Conservation (phyloP, 805 yeast species). For the Kregervanrija pseudodelftensis region DNA sequence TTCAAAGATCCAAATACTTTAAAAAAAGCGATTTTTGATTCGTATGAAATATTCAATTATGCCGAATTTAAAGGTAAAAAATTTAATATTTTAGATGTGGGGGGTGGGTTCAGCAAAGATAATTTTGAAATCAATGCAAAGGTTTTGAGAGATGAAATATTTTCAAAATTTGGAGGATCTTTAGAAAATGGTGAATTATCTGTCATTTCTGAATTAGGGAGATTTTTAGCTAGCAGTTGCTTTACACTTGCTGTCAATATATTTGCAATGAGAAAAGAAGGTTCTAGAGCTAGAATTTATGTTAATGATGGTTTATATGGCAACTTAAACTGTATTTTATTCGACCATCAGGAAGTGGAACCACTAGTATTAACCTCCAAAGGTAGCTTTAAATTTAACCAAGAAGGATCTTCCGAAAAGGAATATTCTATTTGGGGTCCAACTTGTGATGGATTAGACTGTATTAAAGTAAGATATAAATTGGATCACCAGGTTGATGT, state of each 20-base stretch:
- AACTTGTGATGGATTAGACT: conserved; percentile 94
- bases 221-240: conserved; percentile 79
- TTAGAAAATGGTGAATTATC: conserved; percentile 24
- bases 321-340: conserved; percentile 86
- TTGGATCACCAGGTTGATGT: conserved; percentile 58
- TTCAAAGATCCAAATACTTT: conserved; percentile 67
- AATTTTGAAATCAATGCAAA: conserved; percentile 51
- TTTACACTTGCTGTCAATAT: conserved; percentile 80
- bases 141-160: conserved; percentile 50
- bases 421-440: conserved; percentile 91
- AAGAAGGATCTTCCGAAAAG: conserved; percentile 5
- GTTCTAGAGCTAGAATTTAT: conserved; percentile 61
- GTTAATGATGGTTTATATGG: conserved; percentile 95
- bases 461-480: conserved; percentile 48
- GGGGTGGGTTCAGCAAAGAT: conserved; percentile 81
- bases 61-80: conserved; percentile 34
- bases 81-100: conserved; percentile 62
- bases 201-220: conserved; percentile 90
- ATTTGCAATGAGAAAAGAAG: conserved; percentile 63
- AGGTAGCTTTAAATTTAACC: conserved; percentile 28
- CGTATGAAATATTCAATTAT: conserved; percentile 58
- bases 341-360: conserved; percentile 79
- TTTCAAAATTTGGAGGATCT: conserved; percentile 48
- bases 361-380: conserved; percentile 60
- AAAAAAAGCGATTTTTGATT: conserved; percentile 63